Conservation (phyloP, 129 eudicot genomes). For the Flaveria linearis region DNA sequence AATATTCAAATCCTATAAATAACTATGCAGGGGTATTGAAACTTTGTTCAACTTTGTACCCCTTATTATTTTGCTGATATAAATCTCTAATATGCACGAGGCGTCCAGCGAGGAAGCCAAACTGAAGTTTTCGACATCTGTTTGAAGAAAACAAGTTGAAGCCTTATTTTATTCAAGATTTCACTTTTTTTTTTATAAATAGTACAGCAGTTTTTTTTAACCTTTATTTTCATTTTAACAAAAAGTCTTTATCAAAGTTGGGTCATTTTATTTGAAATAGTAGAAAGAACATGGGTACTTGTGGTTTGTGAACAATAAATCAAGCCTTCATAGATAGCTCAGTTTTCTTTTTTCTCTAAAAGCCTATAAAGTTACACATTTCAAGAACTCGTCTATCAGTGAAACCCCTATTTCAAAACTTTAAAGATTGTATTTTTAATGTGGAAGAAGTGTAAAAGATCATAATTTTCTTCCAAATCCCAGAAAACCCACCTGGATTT, state of each 20-base stretch:
- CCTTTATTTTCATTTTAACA: conserved; percentile 10
- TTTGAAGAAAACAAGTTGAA: conserved; percentile 7
- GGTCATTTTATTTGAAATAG: conserved; percentile 36
- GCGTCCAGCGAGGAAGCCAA: conserved; percentile 25
- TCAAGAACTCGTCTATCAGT: conserved; percentile 27
- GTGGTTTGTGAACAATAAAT: conserved; percentile 36
- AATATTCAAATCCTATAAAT: conserved; percentile 17
- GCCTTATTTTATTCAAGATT: background rate
- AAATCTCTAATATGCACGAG: conserved; percentile 5
- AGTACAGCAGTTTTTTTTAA: background rate
- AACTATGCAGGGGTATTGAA: conserved; percentile 18
- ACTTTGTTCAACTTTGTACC: conserved; percentile 18
- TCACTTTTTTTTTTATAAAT: background rate
- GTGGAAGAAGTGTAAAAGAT: conserved; percentile 21
- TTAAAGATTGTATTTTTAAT: conserved; percentile 21
- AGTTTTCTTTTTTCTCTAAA: conserved; percentile 38
- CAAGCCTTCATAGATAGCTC: conserved; percentile 29
- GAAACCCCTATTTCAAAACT: conserved; percentile 12
- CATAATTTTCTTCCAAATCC: conserved; percentile 16
- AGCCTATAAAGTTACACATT: conserved; percentile 30
- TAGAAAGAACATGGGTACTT: conserved; percentile 31
- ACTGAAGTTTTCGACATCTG: conserved; percentile 18
- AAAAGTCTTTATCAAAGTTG: conserved; percentile 30
- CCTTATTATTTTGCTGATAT: conserved; percentile 30
- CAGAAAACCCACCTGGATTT: conserved; percentile 17